Percentiles rank a stretch among this genome's conserved stretches.
phyloP scores from a whole-genome alignment of 345 rosid species.

The Populus alba region DNA sequence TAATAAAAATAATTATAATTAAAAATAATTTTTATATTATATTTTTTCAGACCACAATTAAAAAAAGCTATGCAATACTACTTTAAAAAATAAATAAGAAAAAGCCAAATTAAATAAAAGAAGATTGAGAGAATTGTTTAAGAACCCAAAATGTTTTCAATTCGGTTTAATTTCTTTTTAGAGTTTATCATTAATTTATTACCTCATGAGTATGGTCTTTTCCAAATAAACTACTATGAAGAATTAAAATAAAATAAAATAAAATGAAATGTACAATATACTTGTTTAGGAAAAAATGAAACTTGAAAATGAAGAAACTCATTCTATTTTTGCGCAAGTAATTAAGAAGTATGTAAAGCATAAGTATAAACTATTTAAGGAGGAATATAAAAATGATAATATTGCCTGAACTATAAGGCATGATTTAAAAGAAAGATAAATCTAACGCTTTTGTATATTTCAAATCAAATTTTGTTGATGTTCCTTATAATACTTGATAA shows the following conservation, averaged over 20 bases:
- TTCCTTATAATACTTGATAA: not conserved
- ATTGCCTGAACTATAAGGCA: too few species aligned
- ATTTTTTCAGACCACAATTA: too few species aligned
- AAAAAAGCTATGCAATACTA: too few species aligned
- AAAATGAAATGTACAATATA: conserved; percentile 13
- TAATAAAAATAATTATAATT: too few species aligned
- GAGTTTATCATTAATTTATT: conserved; percentile 20
- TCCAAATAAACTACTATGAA: conserved; percentile 16
- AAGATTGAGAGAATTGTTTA: too few species aligned
- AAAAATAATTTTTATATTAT: too few species aligned
- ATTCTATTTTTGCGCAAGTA: not conserved
- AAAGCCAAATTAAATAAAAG: too few species aligned
- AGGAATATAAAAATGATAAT: too few species aligned
- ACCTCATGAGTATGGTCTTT: conserved; percentile 15
- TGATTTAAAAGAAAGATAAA: not conserved
- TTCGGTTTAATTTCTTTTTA: not conserved
- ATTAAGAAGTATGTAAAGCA: too few species aligned
- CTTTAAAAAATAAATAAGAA: too few species aligned
- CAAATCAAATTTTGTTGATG: not conserved
- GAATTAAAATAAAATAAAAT: conserved; percentile 10
- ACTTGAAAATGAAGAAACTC: not conserved
- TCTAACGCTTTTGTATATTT: not conserved
- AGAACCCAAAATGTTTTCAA: too few species aligned
- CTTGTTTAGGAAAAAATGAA: not conserved
- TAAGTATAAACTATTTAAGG: too few species aligned